Base-by-base conservation (phyloP, 179 eudicot genomes). In the Sideroxylon spinosum region DNA sequence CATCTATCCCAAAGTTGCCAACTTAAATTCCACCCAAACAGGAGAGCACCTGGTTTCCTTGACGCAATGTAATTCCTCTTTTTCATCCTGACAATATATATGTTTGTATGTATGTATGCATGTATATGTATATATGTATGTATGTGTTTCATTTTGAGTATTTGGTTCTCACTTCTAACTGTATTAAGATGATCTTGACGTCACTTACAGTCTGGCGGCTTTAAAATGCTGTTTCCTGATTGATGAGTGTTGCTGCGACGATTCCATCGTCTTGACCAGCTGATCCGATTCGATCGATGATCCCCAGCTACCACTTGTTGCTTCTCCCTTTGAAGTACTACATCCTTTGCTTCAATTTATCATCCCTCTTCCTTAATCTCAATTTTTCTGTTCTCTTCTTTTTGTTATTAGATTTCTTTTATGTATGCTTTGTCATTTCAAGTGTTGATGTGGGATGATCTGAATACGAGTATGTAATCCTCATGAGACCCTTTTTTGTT, bases 41-140 rank as follows among this genome's bases (percentile, higher is more conserved):
- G 80, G 52, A 85, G 83, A 62, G 84, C 85, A 49, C 70, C 87
- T 63, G 89, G 94, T 82, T 92, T 92, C 69, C 89, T 92, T 68
- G 94, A 92, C 63, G 92, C 94, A 81, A 88, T 91, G 97, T 89
- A 85, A 28, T 3, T 50, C 32, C 50, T 46, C 55, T 29, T 37
- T 3, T 37, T 37, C 44, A 4, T 6, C 44, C 2, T 37, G 5
- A 37, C 44, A 37, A 1, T 3, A 37, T 37, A 37, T 37, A 37
- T 3, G 5, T 37, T 3, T 3, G 5, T 32, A 32, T 32, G 3
- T 32, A n/a, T n/a, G n/a, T n/a, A n/a, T n/a, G n/a, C n/a, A n/a
- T n/a, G n/a, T n/a, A n/a, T n/a, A n/a, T 55, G 4, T 12, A 16
- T 55, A 2, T 17, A 61, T n/a, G n/a, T 9, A 32, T 32, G 3